Conservation (phyloP, 179 eudicot genomes). For the Pouteria campechiana region DNA sequence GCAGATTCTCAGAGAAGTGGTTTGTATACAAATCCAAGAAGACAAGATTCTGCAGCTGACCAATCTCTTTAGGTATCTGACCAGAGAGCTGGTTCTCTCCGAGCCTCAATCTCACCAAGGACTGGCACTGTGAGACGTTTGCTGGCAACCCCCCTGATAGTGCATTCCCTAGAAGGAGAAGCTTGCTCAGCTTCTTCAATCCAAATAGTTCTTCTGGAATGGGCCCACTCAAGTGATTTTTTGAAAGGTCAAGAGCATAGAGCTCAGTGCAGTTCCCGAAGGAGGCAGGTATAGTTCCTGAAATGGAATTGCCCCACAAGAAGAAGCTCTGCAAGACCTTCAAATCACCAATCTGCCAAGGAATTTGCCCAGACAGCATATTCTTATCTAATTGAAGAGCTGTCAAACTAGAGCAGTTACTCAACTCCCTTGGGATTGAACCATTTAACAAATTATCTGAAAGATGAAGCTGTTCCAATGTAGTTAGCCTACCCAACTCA, state of each 20-base stretch:
- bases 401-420: too few species aligned
- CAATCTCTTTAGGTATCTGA: conserved; percentile 37
- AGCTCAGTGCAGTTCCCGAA: conserved; percentile 32
- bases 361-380: too few species aligned
- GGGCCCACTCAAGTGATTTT: conserved; percentile 35
- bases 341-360: too few species aligned
- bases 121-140: conserved; percentile 37
- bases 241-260: conserved; percentile 41
- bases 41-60: conserved; percentile 27
- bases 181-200: conserved; percentile 33
- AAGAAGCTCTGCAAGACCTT: too few species aligned
- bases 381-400: too few species aligned
- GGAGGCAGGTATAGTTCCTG: conserved; percentile 40
- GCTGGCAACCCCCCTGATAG: conserved; percentile 41
- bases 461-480: too few species aligned
- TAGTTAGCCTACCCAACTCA: too few species aligned
- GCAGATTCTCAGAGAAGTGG: conserved; percentile 33
- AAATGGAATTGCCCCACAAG: conserved; percentile 59
- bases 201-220: conserved; percentile 29
- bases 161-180: conserved; percentile 32
- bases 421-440: too few species aligned
- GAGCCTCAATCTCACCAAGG: conserved; percentile 34
- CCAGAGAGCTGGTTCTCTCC: conserved; percentile 40
- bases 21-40: conserved; percentile 52
- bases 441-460: too few species aligned